These are phyloP conservation scores for Solanum tacnaense DNA, from an alignment of 257 asterid species.

Conservation along the genomic window DNA sequence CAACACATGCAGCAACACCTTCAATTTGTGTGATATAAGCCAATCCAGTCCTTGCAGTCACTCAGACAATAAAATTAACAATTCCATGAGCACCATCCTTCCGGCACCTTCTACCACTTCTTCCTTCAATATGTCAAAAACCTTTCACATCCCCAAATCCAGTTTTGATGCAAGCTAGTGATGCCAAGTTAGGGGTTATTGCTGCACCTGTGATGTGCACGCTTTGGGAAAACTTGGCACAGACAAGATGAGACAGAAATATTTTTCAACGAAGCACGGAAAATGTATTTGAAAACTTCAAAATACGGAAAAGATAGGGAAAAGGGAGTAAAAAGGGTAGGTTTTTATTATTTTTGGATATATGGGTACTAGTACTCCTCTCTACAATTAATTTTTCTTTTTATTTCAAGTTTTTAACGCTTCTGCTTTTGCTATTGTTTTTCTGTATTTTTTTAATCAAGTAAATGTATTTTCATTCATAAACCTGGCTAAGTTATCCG, in stretches of 20 bases:
- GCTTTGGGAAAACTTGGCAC: not conserved
- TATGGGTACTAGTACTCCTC: not conserved
- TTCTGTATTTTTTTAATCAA: not conserved
- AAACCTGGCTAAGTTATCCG: not conserved
- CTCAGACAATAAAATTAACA: not conserved
- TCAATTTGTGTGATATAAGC: not conserved
- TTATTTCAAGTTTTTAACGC: not conserved
- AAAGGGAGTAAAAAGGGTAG: not conserved
- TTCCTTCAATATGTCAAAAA: not conserved
- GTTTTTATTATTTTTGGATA: not conserved
- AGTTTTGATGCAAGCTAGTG: not conserved
- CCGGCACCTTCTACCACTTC: not conserved
- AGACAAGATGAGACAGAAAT: not conserved
- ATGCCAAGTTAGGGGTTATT: not conserved
- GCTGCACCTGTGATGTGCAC: not conserved
- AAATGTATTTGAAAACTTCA: not conserved
- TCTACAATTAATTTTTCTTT: not conserved
- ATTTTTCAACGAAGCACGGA: not conserved
- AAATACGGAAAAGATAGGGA: not conserved
- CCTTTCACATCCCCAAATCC: not conserved
- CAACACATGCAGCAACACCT: not conserved
- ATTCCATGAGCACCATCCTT: not conserved
- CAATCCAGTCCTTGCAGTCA: not conserved
- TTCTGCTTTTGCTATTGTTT: not conserved
- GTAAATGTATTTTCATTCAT: not conserved